These are phyloP conservation scores for Crotalaria pallida DNA, from an alignment of 306 rosid species.

Conservation along the genomic window DNA sequence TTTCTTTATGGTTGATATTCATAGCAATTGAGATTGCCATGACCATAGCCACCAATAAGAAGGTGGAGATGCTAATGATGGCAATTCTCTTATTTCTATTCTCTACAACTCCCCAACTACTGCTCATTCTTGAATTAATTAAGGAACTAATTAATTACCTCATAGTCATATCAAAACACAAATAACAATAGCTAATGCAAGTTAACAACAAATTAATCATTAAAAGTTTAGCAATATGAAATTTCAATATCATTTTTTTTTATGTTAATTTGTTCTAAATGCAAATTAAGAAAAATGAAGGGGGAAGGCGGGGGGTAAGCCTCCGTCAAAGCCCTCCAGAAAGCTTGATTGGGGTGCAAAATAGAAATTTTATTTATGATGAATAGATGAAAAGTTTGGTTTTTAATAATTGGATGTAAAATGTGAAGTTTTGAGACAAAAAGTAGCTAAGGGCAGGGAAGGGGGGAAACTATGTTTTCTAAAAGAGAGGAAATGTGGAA, in stretches of 20 bases:
- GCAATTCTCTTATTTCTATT: constrained; percentile 22
- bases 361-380: background rate
- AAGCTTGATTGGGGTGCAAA: background rate
- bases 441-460: background rate
- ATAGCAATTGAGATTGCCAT: constrained; percentile 38
- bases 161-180: background rate
- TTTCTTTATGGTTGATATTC: background rate
- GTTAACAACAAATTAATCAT: background rate
- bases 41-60: constrained; percentile 59
- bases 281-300: background rate
- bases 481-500: background rate
- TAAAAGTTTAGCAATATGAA: too few species aligned
- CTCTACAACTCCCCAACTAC: background rate
- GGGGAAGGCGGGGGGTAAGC: constrained; percentile 20
- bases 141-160: background rate
- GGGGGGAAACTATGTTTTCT: background rate
- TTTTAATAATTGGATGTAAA: constrained; percentile 1
- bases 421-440: constrained; percentile 33
- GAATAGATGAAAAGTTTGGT: background rate
- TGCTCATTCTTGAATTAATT: constrained; percentile 32
- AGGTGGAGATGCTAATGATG: constrained; percentile 27
- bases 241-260: background rate
- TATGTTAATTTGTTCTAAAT: background rate
- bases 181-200: background rate
- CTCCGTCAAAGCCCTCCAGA: constrained; percentile 32